Evolutionary conservation across 2,329 filamentous ascomycete species (phyloP), one percentile per base, ranked within the genome.

Genomic region (Fusarium irregulare): DNA sequence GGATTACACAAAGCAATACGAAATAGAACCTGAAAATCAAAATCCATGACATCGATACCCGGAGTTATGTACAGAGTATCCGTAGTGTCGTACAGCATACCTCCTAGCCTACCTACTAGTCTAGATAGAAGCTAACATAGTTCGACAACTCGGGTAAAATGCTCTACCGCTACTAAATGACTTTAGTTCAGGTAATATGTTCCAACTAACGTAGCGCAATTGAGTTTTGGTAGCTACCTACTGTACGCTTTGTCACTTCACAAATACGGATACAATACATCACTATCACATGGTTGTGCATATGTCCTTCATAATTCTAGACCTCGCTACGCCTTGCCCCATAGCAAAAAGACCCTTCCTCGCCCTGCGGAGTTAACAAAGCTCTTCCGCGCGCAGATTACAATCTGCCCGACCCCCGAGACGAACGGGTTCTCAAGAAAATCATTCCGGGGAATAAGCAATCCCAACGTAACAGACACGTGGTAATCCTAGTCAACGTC

Each of bases 311-410:
- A 49, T 64, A 57, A 47, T 4, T 47, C 18, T 12, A 46, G 34
- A 37, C 34, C 23, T 25, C n/a, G 46, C 46, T 21, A 14, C 46
- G 16, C 23, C 8, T 23, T 62, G 30, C 45, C 66, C 54, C 42
- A 46, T 37, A 37, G 18, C 34, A 40, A 64, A 40, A 64, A 44
- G 44, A 54, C 60, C 49, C 54, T 62, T 27, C 41, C 9, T 23
- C 14, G 21, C 20, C 9, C 13, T 46, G 64, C 68, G 56, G 64
- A 66, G 50, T 69, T 68, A 51, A 70, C 47, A 51, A 32, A 25
- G n/a, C 44, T 28, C 27, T 41, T 45, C 48, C 27, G 40, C 32
- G 25, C 63, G 47, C 53, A 66, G 32, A 49, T 66, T 59, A 41
- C 37, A 66, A 66, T 21, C 23, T 40, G 23, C 55, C 47, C 42